These are phyloP conservation scores for Coniochaeta sp. DNA, from an alignment of 2,329 filamentous ascomycete species.

Conservation along the genomic window DNA sequence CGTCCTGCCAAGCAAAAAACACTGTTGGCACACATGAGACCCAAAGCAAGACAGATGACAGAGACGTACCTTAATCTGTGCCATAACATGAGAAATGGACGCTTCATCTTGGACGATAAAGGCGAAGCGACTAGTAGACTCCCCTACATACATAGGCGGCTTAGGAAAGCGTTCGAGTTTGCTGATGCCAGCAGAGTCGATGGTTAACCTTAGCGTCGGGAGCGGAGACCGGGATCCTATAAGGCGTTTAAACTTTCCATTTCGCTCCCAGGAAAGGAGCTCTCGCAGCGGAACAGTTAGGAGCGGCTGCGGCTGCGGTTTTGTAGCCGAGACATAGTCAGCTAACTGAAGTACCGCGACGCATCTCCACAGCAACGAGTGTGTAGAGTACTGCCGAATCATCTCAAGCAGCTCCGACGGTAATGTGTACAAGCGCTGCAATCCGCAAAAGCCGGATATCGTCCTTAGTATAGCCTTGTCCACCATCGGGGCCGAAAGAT, in stretches of 20 bases:
- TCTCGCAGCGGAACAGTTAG: not conserved
- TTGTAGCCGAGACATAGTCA: not conserved
- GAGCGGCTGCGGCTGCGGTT: not conserved
- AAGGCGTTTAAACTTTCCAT: not conserved
- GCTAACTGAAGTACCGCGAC: not conserved
- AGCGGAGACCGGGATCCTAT: not conserved
- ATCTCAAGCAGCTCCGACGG: not conserved
- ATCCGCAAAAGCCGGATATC: not conserved
- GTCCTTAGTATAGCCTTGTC: not conserved
- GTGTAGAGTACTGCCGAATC: not conserved
- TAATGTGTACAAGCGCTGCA: not conserved
- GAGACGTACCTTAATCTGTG: not conserved
- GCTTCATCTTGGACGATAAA: not conserved
- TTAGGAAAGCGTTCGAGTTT: not conserved
- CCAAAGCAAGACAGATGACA: not conserved
- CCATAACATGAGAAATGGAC: not conserved
- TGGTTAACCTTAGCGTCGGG: not conserved
- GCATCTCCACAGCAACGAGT: not conserved
- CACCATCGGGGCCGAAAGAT: not conserved
- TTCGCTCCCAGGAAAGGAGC: not conserved
- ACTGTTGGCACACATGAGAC: not conserved
- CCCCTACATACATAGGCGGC: conserved; percentile 1
- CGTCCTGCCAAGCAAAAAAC: not conserved
- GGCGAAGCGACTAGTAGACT: conserved; percentile 1
- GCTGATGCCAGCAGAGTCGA: not conserved